Base-by-base conservation (phyloP, 352 stramenopile species). In the Globisporangium cederbergense region DNA sequence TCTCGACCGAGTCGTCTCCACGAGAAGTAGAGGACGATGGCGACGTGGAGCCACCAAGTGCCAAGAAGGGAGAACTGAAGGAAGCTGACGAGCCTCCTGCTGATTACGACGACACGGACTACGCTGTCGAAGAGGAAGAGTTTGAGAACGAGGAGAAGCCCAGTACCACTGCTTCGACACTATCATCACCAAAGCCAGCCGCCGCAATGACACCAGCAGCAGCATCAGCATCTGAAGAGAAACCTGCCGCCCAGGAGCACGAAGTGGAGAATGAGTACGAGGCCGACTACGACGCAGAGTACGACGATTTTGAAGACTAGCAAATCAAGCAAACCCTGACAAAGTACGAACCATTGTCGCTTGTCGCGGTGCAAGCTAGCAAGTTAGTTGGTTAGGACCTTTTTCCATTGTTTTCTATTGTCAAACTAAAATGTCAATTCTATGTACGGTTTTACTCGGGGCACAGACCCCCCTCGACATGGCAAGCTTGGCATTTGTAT, bases 251-350 rank as follows among this genome's bases (percentile, higher is more conserved):
- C 34, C 22, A 32, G 57, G 20, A 49, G 4, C 56, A 60, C 2
- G 67, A 75, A 7, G 71, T 75, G 38, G 52, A 46, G 52, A 68
- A 67, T 58, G 73, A 81, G 43, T 68, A 68, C 53, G 62, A 66
- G 25, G 52, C 52, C 30, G 61, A 67, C 18, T 85, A 88, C 62
- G 77, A 88, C 32, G 77, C 63, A 45, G 75, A 79, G 64, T 86
- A 87, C 64, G 73, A 84, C 64, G 79, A 87, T 45, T 91, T 83
- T 49, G 79, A 91, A 18, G 72, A 82, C 40, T 78, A 57, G 25
- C 25, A 28, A 28, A 28, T 1, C 25, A 28, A 28, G 25, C 25
- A 28, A 28, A 28, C 25, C 25, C 25, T 28, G 25, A 28, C 25
- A 28, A 28, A 28, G 25, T 28, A 28, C 25, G 13, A 49, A 49